These are phyloP conservation scores for Fraxinus dipetala DNA, from an alignment of 305 asterid species.

Conservation along the genomic window DNA sequence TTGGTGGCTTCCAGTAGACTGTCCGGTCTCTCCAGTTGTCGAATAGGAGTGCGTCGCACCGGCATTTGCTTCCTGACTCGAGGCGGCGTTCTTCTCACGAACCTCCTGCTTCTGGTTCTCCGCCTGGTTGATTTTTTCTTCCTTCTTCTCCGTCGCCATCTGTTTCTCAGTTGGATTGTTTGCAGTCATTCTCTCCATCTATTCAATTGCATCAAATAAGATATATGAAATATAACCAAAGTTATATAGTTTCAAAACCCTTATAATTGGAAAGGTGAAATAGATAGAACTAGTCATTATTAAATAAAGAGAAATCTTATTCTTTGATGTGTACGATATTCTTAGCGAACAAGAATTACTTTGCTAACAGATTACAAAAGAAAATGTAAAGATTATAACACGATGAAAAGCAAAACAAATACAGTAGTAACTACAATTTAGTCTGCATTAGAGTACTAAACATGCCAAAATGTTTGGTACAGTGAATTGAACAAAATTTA, in stretches of 20 bases:
- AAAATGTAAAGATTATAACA: not conserved
- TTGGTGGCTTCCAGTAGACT: constrained; percentile 44
- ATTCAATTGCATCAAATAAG: not conserved
- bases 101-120: constrained; percentile 43
- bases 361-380: not conserved
- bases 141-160: constrained; percentile 48
- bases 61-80: not conserved
- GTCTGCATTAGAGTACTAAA: too few species aligned
- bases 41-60: constrained; percentile 28
- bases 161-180: constrained; percentile 40
- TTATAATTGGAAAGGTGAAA: not conserved
- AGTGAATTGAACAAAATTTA: too few species aligned
- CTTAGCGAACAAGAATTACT: not conserved
- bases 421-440: too few species aligned
- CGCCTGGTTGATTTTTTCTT: constrained; percentile 42
- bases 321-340: not conserved
- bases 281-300: too few species aligned
- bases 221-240: not conserved
- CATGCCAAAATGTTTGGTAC: too few species aligned
- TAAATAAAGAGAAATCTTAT: too few species aligned
- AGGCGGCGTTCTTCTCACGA: constrained; percentile 44
- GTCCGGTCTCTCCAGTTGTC: constrained; percentile 37
- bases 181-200: constrained; percentile 53
- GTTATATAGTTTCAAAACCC: too few species aligned
- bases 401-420: not conserved